Evolutionary conservation across 75 land plant genomes (phyloP), one percentile per base, ranked within the genome.

Genomic region (Sequoia sempervirens): DNA sequence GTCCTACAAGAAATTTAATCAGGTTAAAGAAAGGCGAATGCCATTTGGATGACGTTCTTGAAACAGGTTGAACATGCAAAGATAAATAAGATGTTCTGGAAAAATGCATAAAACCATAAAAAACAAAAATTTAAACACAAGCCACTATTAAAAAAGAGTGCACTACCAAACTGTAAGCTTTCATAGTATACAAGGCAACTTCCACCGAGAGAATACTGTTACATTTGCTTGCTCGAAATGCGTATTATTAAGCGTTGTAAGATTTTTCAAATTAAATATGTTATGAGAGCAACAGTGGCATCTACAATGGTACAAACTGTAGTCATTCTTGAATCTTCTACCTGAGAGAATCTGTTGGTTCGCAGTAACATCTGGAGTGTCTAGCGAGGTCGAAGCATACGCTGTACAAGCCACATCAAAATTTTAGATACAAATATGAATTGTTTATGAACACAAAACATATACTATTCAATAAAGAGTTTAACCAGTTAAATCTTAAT

Each of bases 351-450:
- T 75, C 45, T 78, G 15, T 12, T 2, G 36, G 20, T 45, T 2
- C 45, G 30, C 80, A 43, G 45, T 47, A 78, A 78, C 80, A 45
- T 45, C 80, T n/a, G 30, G 30, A 78, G 12, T n/a, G 4, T 78
- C 80, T 82, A 82, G 79, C 82, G 82, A 82, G 81, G 82, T 38
- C 82, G 23, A 80, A 82, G 82, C 23, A 38, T 36, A 69, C 82
- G 80, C 82, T 82, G 82, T 4, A 68, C 74, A 72, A 82, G 11
- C 74, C 74, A 66, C 14, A 75, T 5, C n/a, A 36, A 52, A 69
- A 41, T 12, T 20, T 81, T 28, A 52, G 34, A 34, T 5, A 80
- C 11, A 12, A 58, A 32, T 26, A 54, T 13, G n/a, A 81, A 4
- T 28, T 14, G 9, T 23, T 37, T 17, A 38, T 45, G 45, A n/a